Percentiles rank a stretch among this genome's conserved stretches.
Evolutionary conservation across 768 basidiomycete genomes (phyloP).

Genomic region (Gloeopeniophorella convolvens): DNA sequence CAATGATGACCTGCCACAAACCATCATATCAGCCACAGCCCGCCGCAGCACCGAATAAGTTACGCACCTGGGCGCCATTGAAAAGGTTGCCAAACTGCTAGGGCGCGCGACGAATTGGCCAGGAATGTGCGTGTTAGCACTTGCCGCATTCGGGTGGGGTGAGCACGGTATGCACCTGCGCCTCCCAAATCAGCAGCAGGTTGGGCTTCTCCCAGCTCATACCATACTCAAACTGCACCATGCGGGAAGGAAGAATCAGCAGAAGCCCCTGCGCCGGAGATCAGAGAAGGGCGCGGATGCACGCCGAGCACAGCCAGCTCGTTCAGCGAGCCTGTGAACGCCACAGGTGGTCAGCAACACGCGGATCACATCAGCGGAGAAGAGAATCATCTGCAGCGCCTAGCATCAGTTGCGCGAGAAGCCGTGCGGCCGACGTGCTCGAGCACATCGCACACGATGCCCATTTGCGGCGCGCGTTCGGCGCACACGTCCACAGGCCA

Average conservation of each 20-base stretch:
- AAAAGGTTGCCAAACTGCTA: slow-evolving; percentile 87
- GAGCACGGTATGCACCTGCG: slow-evolving; percentile 48
- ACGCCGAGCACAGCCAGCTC: slow-evolving; percentile 87
- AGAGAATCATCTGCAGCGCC: slow-evolving; percentile 62
- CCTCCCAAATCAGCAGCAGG: slow-evolving; percentile 86
- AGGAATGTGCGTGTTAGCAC: background rate
- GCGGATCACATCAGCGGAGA: background rate
- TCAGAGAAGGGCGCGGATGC: no score
- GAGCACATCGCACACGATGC: slow-evolving; percentile 48
- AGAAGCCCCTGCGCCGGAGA: no score
- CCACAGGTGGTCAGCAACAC: background rate
- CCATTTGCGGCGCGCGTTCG: slow-evolving; percentile 55
- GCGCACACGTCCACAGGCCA: slow-evolving; percentile 59
- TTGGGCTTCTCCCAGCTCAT: slow-evolving; percentile 83
- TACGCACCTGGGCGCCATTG: slow-evolving; percentile 75
- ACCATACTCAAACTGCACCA: slow-evolving; percentile 76
- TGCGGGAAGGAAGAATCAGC: background rate
- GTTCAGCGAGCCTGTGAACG: slow-evolving; percentile 64
- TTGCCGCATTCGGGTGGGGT: background rate
- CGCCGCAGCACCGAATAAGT: no score
- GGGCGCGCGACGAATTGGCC: slow-evolving; percentile 1
- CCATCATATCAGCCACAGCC: no score
- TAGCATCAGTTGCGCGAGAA: background rate
- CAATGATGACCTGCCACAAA: slow-evolving; percentile 64
- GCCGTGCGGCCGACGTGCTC: slow-evolving; percentile 55